Conservation (phyloP, 73 alveolate genomes). For the Paramecium sexaurelia region DNA sequence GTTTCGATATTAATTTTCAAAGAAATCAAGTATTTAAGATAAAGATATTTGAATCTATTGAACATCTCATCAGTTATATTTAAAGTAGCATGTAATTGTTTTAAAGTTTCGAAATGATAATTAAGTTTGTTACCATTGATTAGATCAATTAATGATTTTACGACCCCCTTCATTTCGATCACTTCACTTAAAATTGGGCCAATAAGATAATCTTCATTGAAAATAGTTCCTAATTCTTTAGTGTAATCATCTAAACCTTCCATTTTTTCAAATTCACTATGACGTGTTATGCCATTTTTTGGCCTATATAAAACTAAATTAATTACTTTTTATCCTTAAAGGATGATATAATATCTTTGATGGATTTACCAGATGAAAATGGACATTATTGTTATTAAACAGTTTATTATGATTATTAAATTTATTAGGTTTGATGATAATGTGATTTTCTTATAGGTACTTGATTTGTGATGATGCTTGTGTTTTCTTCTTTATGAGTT, state of each 20-base stretch:
- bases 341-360: not conserved
- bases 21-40: not conserved
- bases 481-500: not conserved
- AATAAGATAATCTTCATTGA: not conserved
- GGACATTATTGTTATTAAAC: not conserved
- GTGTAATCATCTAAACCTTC: constrained; percentile 25
- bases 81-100: not conserved
- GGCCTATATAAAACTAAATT: not conserved
- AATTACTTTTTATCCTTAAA: constrained; percentile 4
- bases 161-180: not conserved
- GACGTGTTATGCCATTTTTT: not conserved
- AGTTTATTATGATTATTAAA: not conserved
- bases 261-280: constrained; percentile 39
- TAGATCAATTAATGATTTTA: not conserved
- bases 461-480: not conserved
- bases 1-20: not conserved
- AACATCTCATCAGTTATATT: constrained; percentile 23
- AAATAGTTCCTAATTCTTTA: not conserved
- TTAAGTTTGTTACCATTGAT: not conserved
- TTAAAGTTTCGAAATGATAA: constrained; percentile 2
- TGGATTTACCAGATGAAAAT: not conserved
- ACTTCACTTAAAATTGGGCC: constrained; percentile 1
- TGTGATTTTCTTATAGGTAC: not conserved
- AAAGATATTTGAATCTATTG: not conserved
- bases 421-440: not conserved